phyloP scores from a whole-genome alignment of 108 stramenopile species.

The Conticribra guillardii region DNA sequence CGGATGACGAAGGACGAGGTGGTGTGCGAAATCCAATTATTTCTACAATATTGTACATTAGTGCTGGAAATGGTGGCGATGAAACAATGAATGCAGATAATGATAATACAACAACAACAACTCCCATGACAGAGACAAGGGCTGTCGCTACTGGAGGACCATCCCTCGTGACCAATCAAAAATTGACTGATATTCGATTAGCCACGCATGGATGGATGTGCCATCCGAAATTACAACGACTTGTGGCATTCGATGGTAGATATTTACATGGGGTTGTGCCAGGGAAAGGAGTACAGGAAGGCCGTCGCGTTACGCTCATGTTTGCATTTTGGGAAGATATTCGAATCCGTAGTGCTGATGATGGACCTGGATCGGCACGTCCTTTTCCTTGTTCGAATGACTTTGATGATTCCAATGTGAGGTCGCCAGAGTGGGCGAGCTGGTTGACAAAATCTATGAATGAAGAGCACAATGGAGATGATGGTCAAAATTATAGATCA shows the following conservation, averaged over 20 bases:
- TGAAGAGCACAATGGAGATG: background rate
- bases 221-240: constrained; percentile 57
- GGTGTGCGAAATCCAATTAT: constrained; percentile 85
- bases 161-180: constrained; percentile 82
- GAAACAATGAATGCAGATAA: constrained; percentile 1
- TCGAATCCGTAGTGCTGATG: constrained; percentile 50
- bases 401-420: background rate
- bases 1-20: constrained; percentile 82
- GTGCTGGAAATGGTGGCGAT: constrained; percentile 28
- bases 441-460: constrained; percentile 27
- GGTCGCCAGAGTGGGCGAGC: constrained; percentile 19
- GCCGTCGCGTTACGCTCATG: constrained; percentile 88
- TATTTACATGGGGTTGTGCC: constrained; percentile 92
- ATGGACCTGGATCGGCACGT: constrained; percentile 62
- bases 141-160: constrained; percentile 63
- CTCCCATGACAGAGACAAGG: too few species aligned
- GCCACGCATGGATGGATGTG: constrained; percentile 79
- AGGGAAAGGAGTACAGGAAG: constrained; percentile 61
- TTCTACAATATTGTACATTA: constrained; percentile 72
- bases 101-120: background rate
- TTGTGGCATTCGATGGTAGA: constrained; percentile 83
- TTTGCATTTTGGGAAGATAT: constrained; percentile 90
- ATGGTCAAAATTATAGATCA: background rate
- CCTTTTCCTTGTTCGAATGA: constrained; percentile 60
- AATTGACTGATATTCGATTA: constrained; percentile 45